Percentiles rank a stretch among this genome's conserved stretches.
Conservation (phyloP, 2,329 filamentous ascomycete species). For the Phyllosticta citribraziliensis region DNA sequence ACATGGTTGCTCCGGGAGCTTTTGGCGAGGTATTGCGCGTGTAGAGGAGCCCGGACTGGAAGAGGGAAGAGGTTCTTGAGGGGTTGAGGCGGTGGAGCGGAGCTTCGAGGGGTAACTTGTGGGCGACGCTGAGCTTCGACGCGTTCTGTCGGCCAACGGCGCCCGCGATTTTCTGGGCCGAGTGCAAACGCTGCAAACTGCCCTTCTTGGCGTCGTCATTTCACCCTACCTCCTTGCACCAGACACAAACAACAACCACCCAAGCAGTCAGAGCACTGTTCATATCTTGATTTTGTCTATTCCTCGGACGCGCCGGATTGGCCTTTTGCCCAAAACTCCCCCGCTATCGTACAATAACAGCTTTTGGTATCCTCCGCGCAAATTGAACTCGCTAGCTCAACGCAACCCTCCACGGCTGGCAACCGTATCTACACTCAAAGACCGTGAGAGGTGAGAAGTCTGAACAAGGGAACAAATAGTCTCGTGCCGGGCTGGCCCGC, state of each 20-base stretch:
- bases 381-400: neutral
- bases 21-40: neutral
- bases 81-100: neutral
- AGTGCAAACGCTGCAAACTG: slow-evolving; percentile 5
- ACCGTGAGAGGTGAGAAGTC: neutral
- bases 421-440: neutral
- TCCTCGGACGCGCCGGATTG: neutral
- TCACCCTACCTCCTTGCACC: neutral
- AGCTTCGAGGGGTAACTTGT: slow-evolving; percentile 8
- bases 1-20: slow-evolving; percentile 48
- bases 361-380: neutral
- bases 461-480: neutral
- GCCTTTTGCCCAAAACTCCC: neutral
- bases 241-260: neutral
- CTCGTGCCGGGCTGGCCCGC: neutral
- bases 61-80: neutral
- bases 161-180: slow-evolving; percentile 6
- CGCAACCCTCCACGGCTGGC: neutral
- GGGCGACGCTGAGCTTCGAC: slow-evolving; percentile 7
- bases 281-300: neutral
- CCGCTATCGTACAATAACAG: neutral
- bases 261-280: neutral
- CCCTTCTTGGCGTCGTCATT: neutral
- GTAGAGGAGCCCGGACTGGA: neutral
- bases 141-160: slow-evolving; percentile 9